Conservation (phyloP, 1,284 basidiomycete species). For the Ceratobasidium sp. region DNA sequence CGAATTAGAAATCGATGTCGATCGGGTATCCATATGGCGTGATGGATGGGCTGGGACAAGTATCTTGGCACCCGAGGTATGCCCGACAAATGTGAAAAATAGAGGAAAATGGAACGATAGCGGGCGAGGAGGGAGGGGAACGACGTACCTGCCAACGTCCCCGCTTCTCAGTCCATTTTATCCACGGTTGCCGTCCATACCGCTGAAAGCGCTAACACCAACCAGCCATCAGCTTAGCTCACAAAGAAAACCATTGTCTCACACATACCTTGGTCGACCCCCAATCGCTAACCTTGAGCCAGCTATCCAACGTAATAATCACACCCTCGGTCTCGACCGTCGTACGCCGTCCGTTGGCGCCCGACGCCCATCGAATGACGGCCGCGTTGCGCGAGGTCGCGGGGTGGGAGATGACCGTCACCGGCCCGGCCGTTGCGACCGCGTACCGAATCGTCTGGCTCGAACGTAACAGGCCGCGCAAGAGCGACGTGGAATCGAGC, state of each 20-base stretch:
- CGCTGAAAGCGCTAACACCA: conserved; percentile 37
- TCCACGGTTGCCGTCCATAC: conserved; percentile 40
- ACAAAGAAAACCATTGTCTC: background rate
- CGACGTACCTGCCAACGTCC: conserved; percentile 39
- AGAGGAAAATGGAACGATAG: background rate
- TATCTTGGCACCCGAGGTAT: conserved; percentile 9
- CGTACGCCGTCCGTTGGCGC: conserved; percentile 32
- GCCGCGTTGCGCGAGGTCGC: conserved; percentile 35
- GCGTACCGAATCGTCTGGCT: conserved; percentile 33
- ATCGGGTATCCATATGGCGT: no score
- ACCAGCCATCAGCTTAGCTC: background rate
- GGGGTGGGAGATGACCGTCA: conserved; percentile 40
- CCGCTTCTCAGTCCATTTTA: conserved; percentile 43
- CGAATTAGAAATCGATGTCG: no score
- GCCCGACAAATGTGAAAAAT: conserved; percentile 27
- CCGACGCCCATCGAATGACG: conserved; percentile 43
- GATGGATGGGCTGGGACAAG: no score
- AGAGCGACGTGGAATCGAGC: conserved; percentile 32
- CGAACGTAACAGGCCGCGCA: conserved; percentile 22
- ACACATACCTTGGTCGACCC: conserved; percentile 40
- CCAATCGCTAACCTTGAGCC: conserved; percentile 44
- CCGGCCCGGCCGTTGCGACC: conserved; percentile 28
- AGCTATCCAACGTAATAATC: conserved; percentile 33
- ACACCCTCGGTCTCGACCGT: conserved; percentile 42
- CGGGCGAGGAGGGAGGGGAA: background rate